These are phyloP conservation scores for Coprinopsis sp. DNA, from an alignment of 768 basidiomycete species.

Conservation along the genomic window DNA sequence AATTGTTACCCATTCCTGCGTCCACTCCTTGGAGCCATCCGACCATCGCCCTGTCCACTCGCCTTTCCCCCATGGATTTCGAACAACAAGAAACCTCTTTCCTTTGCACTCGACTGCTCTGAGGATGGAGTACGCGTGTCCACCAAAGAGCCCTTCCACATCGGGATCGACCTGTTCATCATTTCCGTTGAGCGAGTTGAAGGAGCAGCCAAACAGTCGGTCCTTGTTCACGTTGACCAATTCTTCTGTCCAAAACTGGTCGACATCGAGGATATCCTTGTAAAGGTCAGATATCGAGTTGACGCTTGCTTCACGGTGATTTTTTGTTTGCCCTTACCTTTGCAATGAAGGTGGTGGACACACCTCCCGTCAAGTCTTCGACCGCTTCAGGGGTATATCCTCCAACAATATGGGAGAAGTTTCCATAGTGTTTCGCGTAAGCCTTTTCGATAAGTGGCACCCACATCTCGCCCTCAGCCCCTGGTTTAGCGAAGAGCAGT, in stretches of 20 bases:
- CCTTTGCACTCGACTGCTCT: conserved; percentile 36
- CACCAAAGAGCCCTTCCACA: conserved; percentile 27
- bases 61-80: conserved; percentile 41
- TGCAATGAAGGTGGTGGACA: conserved; percentile 30
- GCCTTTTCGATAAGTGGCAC: conserved; percentile 48
- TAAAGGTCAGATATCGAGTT: neutral
- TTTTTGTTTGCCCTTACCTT: conserved; percentile 18
- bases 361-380: conserved; percentile 50
- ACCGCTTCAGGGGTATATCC: conserved; percentile 39
- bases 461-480: conserved; percentile 42
- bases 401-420: conserved; percentile 29
- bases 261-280: conserved; percentile 40
- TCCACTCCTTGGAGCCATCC: conserved; percentile 44
- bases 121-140: conserved; percentile 41
- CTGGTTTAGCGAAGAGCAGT: conserved; percentile 37
- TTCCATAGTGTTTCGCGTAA: conserved; percentile 47
- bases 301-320: neutral
- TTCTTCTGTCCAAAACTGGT: conserved; percentile 47
- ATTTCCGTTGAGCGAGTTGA: conserved; percentile 23
- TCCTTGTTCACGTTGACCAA: conserved; percentile 41
- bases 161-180: too few relatives aligned
- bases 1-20: conserved; percentile 32
- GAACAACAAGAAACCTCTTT: conserved; percentile 38
- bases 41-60: conserved; percentile 43
- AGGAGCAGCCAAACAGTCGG: conserved; percentile 42